Percentiles rank a stretch among this genome's conserved stretches.
Evolutionary conservation across 345 rosid genomes (phyloP).

Genomic region (Trapa bicornis): DNA sequence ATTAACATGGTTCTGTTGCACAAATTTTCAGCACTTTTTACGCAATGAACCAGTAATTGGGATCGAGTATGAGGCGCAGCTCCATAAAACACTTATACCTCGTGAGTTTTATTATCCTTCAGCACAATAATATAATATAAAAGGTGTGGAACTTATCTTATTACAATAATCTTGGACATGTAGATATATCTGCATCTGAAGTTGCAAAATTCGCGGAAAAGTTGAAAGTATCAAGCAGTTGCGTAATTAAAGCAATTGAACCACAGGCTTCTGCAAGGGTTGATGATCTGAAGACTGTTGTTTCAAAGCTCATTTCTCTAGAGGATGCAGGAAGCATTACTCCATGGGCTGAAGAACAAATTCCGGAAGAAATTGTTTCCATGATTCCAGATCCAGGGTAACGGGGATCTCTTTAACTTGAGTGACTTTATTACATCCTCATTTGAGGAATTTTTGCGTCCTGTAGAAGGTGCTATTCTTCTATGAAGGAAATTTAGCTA

Average conservation of each 20-base stretch:
- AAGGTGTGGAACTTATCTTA: neutral
- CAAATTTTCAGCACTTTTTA: conserved; percentile 37
- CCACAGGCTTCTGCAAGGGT: conserved; percentile 53
- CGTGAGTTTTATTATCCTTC: conserved; percentile 34
- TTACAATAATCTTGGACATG: conserved; percentile 10
- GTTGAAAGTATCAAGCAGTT: conserved; percentile 55
- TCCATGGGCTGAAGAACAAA: conserved; percentile 79
- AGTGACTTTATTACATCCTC: neutral
- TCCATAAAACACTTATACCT: conserved; percentile 77
- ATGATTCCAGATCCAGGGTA: conserved; percentile 73
- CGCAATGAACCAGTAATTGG: conserved; percentile 77
- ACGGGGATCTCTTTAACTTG: conserved; percentile 6
- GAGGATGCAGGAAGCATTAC: conserved; percentile 48
- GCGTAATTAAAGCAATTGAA: conserved; percentile 77
- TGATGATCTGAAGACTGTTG: conserved; percentile 49
- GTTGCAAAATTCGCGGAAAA: conserved; percentile 71
- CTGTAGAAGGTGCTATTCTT: neutral
- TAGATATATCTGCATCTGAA: conserved; percentile 68
- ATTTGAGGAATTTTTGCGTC: neutral
- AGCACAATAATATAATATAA: neutral
- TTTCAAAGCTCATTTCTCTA: conserved; percentile 39
- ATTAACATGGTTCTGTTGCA: neutral
- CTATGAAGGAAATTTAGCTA: neutral
- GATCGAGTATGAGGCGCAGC: conserved; percentile 78
- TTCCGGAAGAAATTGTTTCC: conserved; percentile 72